Conservation (phyloP, 1,139 yeast genomes). For the Debaryomyces psychrophilus region DNA sequence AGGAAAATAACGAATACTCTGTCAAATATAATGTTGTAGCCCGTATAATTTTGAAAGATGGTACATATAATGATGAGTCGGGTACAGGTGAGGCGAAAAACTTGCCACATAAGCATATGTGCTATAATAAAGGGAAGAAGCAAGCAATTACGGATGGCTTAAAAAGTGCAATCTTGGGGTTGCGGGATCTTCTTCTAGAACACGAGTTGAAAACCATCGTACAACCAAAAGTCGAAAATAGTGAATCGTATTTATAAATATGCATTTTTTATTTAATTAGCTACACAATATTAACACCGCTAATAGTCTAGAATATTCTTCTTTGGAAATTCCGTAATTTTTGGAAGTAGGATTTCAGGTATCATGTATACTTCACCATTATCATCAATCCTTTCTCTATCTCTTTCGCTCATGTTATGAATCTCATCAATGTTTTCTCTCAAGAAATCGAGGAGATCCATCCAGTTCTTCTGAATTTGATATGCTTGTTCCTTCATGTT, state of each 20-base stretch:
- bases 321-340: slow-evolving; percentile 59
- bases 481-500: slow-evolving; percentile 77
- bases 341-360: slow-evolving; percentile 73
- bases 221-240: background rate
- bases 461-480: slow-evolving; percentile 72
- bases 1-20: slow-evolving; percentile 21
- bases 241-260: background rate
- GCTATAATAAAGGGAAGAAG: slow-evolving; percentile 52
- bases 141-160: slow-evolving; percentile 56
- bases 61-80: slow-evolving; percentile 38
- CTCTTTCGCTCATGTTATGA: slow-evolving; percentile 77
- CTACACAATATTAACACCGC: slow-evolving; percentile 1
- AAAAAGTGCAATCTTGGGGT: slow-evolving; percentile 40
- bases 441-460: slow-evolving; percentile 57
- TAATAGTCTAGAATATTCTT: slow-evolving; percentile 59
- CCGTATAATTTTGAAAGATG: slow-evolving; percentile 51
- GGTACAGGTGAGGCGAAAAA: slow-evolving; percentile 48
- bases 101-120: slow-evolving; percentile 35
- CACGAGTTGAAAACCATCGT: slow-evolving; percentile 18
- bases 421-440: slow-evolving; percentile 69
- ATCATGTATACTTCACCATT: slow-evolving; percentile 79
- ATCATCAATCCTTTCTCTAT: slow-evolving; percentile 86
- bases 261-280: background rate
- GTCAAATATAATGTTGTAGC: slow-evolving; percentile 32
- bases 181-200: slow-evolving; percentile 26